Evolutionary conservation across 805 yeast genomes (phyloP).

Genomic region (Candida sithepensis): DNA sequence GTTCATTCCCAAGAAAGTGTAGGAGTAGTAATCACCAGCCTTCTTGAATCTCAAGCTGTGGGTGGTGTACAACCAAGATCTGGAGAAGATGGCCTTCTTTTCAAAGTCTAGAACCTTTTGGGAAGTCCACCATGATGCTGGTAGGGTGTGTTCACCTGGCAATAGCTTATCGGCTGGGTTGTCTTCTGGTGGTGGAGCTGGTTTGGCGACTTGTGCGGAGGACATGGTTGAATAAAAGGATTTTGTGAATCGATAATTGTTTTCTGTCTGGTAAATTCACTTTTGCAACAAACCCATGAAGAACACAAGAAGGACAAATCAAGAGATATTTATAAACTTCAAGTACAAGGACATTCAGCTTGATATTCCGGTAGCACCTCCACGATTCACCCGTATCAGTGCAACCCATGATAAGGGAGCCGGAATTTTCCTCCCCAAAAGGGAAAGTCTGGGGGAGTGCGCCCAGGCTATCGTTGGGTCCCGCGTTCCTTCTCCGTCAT

Average conservation of each 20-base stretch:
- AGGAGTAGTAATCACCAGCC: constrained; percentile 55
- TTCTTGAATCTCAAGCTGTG: constrained; percentile 52
- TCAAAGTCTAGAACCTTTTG: constrained; percentile 56
- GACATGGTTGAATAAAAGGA: constrained; percentile 24
- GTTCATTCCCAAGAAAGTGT: constrained; percentile 47
- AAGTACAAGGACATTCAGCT: background rate
- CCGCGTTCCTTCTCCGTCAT: too few relatives aligned
- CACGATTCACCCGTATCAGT: background rate
- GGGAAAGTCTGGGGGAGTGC: constrained; percentile 1
- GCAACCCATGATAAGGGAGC: background rate
- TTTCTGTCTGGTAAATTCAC: background rate
- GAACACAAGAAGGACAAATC: background rate
- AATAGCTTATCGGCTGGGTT: constrained; percentile 27
- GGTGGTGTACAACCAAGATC: constrained; percentile 53
- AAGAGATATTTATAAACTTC: background rate
- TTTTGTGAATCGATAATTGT: too few relatives aligned
- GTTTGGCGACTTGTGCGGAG: constrained; percentile 21
- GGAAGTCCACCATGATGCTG: constrained; percentile 66
- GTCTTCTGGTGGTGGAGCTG: constrained; percentile 28
- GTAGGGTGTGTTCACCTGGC: constrained; percentile 50
- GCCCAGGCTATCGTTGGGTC: too few relatives aligned
- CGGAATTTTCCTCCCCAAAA: constrained; percentile 6
- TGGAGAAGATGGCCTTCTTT: constrained; percentile 52
- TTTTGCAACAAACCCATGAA: too few relatives aligned
- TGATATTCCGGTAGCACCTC: background rate